These are phyloP conservation scores for Microbotryum intermedium DNA, from an alignment of 1,284 basidiomycete genomes.

Conservation along the genomic window DNA sequence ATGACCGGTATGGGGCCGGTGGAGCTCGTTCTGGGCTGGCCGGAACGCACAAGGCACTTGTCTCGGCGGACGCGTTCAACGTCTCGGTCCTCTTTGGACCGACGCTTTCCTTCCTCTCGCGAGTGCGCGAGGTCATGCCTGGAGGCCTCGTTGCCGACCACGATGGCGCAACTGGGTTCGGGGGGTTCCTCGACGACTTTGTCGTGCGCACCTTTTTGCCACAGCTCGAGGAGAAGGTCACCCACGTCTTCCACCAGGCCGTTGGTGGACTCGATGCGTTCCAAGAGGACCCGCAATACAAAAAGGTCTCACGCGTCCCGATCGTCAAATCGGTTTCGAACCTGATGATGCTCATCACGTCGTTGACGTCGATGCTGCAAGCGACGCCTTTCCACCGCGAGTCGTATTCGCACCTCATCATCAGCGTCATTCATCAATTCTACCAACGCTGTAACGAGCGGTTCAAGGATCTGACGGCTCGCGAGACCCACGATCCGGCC, in stretches of 20 bases:
- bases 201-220: slow-evolving; percentile 88
- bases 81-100: slow-evolving; percentile 90
- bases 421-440: slow-evolving; percentile 93
- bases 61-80: slow-evolving; percentile 89
- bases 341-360: slow-evolving; percentile 81
- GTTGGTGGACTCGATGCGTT: slow-evolving; percentile 76
- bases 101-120: slow-evolving; percentile 74
- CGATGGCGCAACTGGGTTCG: slow-evolving; percentile 51
- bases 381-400: slow-evolving; percentile 94
- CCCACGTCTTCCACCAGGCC: slow-evolving; percentile 73
- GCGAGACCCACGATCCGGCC: slow-evolving; percentile 19
- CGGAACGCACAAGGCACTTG: slow-evolving; percentile 74
- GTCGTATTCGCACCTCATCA: slow-evolving; percentile 83
- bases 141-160: slow-evolving; percentile 56
- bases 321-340: slow-evolving; percentile 53
- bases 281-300: slow-evolving; percentile 60
- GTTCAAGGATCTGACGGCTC: slow-evolving; percentile 51
- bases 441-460: slow-evolving; percentile 86
- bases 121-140: slow-evolving; percentile 59
- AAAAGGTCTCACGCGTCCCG: slow-evolving; percentile 56
- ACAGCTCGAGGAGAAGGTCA: slow-evolving; percentile 90
- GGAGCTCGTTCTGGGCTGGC: slow-evolving; percentile 43
- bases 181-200: slow-evolving; percentile 80
- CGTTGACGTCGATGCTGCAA: slow-evolving; percentile 81
- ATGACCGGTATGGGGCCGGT: not conserved